Base-by-base conservation (phyloP, 768 basidiomycete genomes). In the Auricularia cornea region DNA sequence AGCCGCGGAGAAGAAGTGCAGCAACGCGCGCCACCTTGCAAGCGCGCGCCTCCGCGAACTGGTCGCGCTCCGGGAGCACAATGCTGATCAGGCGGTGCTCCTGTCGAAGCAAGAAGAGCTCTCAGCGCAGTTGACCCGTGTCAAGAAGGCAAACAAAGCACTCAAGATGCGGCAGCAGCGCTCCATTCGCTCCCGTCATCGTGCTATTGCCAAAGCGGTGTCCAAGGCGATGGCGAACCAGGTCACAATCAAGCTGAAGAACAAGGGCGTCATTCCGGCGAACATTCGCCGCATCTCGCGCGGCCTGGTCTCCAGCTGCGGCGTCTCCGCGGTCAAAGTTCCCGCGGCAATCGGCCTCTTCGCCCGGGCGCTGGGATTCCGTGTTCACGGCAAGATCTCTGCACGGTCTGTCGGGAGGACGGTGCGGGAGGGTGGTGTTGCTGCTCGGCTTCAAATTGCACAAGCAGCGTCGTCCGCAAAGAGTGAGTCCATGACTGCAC, bases 391-490 rank as follows among this genome's bases (percentile, higher is more conserved):
- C 44, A 20, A 18, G 18, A 48, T 48, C 16, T 48, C 44, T 1
- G 44, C 44, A 11, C 66, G 66, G 1, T 66, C 66, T 6, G 67
- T 69, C 1, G 52, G 56, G 2, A 60, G 72, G 3, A 60, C 66
- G 8, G 56, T 70, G 3, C 3, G 44, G 3, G 71, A 71, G 51
- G 72, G 69, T 0, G 69, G 68, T 10, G 57, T 70, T 14, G 66
- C 66, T 0, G 65, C 69, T 6, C 54, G 69, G 11, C 56, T 71
- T 20, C 70, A 72, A 59, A 30, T 72, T 40, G 71, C 32, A 16
- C 54, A 65, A 59, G 69, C 62, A 2, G 29, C 67, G 1, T 35
- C 32, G 11, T 12, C 51, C 20, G 57, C 63, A 28, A 29, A 57
- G 20, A 61, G 70, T 71, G 60, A 6, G 61, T 52, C 35, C 54